phyloP scores from a whole-genome alignment of 805 yeast genomes.

The Brettanomyces nanus region DNA sequence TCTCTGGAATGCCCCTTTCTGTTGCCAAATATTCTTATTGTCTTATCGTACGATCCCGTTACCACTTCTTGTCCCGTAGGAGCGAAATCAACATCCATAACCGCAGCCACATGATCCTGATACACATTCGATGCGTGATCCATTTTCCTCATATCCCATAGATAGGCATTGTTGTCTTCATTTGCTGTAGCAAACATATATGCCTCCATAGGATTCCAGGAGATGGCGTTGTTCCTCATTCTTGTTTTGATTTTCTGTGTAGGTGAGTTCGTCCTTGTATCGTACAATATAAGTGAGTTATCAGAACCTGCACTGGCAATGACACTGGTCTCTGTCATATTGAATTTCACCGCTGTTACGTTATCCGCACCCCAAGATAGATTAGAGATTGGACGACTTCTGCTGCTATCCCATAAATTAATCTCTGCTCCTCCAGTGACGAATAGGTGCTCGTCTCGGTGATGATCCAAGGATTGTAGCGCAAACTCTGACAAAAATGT shows the following conservation, averaged over 20 bases:
- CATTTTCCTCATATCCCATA: conserved; percentile 95
- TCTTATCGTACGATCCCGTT: conserved; percentile 91
- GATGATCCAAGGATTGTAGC: conserved; percentile 82
- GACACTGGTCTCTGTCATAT: conserved; percentile 81
- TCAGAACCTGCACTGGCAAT: conserved; percentile 88
- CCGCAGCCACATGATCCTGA: conserved; percentile 95
- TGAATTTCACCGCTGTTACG: conserved; percentile 72
- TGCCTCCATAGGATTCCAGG: conserved; percentile 99
- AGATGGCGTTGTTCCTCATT: conserved; percentile 74
- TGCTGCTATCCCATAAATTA: conserved; percentile 83
- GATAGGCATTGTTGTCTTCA: conserved; percentile 91
- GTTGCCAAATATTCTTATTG: conserved; percentile 67
- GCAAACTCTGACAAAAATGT: conserved; percentile 81
- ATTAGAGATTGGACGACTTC: conserved; percentile 70
- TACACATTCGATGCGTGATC: conserved; percentile 71
- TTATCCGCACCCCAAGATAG: conserved; percentile 97
- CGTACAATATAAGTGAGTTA: conserved; percentile 84
- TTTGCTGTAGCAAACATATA: conserved; percentile 84
- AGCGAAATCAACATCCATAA: conserved; percentile 87
- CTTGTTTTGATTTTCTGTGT: conserved; percentile 82
- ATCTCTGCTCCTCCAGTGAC: conserved; percentile 90
- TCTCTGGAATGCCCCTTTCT: conserved; percentile 88
- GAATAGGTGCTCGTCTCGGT: conserved; percentile 60
- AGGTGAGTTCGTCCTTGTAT: conserved; percentile 83
- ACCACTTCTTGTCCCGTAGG: conserved; percentile 97